Base-by-base conservation (phyloP, 495 filamentous ascomycete genomes). In the Bathelium albidoporum region DNA sequence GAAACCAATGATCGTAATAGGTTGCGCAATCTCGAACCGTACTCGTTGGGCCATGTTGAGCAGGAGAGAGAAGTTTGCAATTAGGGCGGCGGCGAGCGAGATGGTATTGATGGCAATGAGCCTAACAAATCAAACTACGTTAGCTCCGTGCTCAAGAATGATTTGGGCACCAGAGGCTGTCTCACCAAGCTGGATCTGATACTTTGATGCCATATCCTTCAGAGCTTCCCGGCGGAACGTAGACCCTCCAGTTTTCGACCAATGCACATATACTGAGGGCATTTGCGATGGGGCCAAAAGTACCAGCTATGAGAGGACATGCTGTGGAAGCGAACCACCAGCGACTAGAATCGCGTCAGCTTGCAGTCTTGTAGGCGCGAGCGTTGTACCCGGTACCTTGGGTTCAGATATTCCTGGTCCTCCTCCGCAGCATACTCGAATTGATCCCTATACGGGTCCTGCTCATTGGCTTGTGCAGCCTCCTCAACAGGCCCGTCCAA, bases 261-360 rank as follows among this genome's bases (percentile, higher is more conserved):
- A 96, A 76, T 29, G 88, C 85, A 71, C 88, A 89, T 43, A 96
- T 85, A 71, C 81, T 89, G 80, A 95, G 90, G 22, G 88, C 85
- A 79, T 77, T 86, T 24, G 90, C 90, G 62, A 94, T 88, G 2
- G 91, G 91, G 0, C 91, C 91, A 61, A 96, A 85, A 0, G 89
- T 92, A 45, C 87, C 90, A 55, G 90, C 89, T 32, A 91, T 78
- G 68, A 95, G 80, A 32, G 91, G 91, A 66, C 90, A 89, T 11
- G 84, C 88, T 0, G 89, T 89, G 24, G 85, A 88, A 10, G 89
- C 88, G 67, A 93, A 87, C 90, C 91, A 96, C 90, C 90, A 96
- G 44, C 85, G 85, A 63, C 86, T 83, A 34, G 44, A 32, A 16
- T 66, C 34, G 22, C 34, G 18, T 26, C 9, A 16, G 16, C 22